Evolutionary conservation across 1,139 yeast species (phyloP).

Genomic region (Debaryomyces sp.): DNA sequence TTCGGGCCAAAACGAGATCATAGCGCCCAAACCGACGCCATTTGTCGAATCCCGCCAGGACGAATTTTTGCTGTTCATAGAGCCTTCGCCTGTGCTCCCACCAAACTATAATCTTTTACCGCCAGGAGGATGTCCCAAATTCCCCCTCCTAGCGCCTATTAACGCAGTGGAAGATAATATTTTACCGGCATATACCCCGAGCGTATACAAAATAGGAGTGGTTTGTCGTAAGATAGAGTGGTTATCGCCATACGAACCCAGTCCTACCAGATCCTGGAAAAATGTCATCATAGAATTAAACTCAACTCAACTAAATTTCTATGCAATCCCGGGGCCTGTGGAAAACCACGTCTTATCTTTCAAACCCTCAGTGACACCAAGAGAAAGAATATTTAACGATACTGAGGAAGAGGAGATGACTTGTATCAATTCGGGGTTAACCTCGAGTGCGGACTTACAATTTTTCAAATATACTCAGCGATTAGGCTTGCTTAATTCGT

Average conservation of each 20-base stretch:
- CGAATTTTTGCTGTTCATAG: constrained; percentile 42
- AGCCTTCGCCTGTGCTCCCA: constrained; percentile 53
- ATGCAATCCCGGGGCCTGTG: constrained; percentile 41
- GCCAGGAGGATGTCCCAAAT: constrained; percentile 54
- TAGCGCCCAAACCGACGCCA: not conserved
- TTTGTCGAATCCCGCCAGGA: constrained; percentile 13
- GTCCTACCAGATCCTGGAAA: constrained; percentile 66
- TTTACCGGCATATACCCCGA: constrained; percentile 59
- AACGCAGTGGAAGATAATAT: constrained; percentile 23
- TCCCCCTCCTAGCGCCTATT: constrained; percentile 40
- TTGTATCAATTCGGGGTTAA: constrained; percentile 26
- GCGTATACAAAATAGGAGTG: constrained; percentile 57
- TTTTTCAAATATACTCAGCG: constrained; percentile 37
- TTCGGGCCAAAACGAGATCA: not conserved
- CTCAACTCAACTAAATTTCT: constrained; percentile 73
- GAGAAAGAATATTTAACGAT: constrained; percentile 19
- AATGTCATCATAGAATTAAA: constrained; percentile 64
- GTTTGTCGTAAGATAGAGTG: constrained; percentile 64
- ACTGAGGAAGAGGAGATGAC: constrained; percentile 15
- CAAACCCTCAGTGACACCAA: constrained; percentile 13
- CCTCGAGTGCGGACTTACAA: constrained; percentile 41
- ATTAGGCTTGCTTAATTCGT: constrained; percentile 19
- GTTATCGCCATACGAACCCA: constrained; percentile 66
- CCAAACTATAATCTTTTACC: constrained; percentile 49
- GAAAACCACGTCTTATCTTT: constrained; percentile 32